These are phyloP conservation scores for Triticum dicoccoides DNA, from an alignment of 176 grass and related monocot species.

Conservation along the genomic window DNA sequence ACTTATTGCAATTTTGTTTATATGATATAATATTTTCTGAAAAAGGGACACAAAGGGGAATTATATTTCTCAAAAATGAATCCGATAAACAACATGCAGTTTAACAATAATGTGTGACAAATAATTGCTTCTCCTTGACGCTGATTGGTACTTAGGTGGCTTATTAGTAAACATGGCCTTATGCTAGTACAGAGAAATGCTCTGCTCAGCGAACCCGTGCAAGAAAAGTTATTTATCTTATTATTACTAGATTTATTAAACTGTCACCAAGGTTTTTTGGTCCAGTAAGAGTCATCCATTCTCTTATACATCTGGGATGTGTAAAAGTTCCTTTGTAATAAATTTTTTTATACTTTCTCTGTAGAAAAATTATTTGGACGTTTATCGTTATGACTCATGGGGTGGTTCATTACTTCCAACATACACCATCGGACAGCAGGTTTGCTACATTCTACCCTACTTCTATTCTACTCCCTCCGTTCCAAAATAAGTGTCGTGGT, in stretches of 20 bases:
- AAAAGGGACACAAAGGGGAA: neutral
- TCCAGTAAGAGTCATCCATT: constrained; percentile 24
- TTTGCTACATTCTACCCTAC: constrained; percentile 26
- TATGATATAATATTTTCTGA: constrained; percentile 3
- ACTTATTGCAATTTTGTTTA: neutral
- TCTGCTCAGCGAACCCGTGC: neutral
- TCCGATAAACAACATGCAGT: neutral
- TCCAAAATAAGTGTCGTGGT: no score
- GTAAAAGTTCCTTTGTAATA: neutral
- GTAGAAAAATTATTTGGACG: constrained; percentile 97
- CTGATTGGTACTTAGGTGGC: neutral
- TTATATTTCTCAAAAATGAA: neutral
- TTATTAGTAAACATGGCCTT: neutral
- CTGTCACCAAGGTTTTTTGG: neutral
- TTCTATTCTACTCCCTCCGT: neutral
- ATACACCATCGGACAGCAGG: constrained; percentile 83
- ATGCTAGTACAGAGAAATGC: constrained; percentile 10
- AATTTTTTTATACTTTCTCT: constrained; percentile 7
- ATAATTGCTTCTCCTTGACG: constrained; percentile 6
- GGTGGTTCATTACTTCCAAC: constrained; percentile 91
- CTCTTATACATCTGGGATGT: neutral
- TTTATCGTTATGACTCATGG: constrained; percentile 97
- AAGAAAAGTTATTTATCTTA: neutral
- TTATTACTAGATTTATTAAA: neutral
- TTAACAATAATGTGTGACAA: neutral